Conservation (phyloP, 208 protist genomes). For the Naegleria lovaniensis region DNA sequence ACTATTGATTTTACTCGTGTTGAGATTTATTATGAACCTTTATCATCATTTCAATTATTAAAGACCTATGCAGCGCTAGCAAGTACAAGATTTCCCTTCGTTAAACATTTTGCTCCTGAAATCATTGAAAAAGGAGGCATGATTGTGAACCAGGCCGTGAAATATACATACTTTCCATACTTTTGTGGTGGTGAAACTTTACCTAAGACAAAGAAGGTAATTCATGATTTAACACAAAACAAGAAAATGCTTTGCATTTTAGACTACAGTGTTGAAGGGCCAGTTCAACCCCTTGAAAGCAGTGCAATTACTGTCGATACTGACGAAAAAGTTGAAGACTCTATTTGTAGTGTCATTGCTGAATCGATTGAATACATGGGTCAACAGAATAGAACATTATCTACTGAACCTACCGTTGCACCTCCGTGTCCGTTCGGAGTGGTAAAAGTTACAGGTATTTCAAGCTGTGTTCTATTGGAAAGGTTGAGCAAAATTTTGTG, state of each 20-base stretch:
- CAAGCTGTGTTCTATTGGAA: not conserved
- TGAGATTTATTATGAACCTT: not conserved
- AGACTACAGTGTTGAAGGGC: constrained; percentile 87
- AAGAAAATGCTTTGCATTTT: constrained; percentile 70
- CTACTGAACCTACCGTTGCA: too few relatives aligned
- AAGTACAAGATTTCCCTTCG: not conserved
- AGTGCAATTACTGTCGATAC: not conserved
- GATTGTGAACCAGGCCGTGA: constrained; percentile 45
- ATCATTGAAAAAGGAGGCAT: not conserved
- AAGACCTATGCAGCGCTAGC: not conserved
- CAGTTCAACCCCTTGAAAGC: constrained; percentile 42
- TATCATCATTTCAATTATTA: not conserved
- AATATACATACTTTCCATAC: constrained; percentile 79
- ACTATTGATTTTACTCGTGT: not conserved
- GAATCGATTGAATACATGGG: not conserved
- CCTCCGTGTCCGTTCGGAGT: not conserved
- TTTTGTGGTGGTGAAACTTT: constrained; percentile 87
- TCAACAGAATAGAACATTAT: not conserved
- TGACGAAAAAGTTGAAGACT: not conserved
- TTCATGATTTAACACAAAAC: constrained; percentile 36
- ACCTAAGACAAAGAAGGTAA: constrained; percentile 63
- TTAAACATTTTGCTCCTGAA: not conserved
- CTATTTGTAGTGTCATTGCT: not conserved
- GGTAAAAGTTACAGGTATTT: not conserved
- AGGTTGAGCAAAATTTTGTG: constrained; percentile 2